Evolutionary conservation across 176 grass and related monocot genomes (phyloP), one percentile per base, ranked within the genome.

Genomic region (Themeda triandra): DNA sequence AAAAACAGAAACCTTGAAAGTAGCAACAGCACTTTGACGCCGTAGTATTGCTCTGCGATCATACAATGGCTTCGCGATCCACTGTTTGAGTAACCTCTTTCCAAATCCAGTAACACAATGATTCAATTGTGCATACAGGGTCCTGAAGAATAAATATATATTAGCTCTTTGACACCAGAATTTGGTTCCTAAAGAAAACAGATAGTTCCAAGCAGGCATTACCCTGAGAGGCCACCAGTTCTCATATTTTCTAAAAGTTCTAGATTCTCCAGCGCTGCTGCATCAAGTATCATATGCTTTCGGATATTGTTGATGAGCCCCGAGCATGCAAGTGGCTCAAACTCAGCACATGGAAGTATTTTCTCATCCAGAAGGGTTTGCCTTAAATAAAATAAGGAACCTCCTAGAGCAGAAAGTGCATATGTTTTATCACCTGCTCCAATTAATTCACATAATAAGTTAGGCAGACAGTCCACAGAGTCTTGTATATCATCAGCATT

Each of bases 371-470:
- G 80, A 89, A 98, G 83, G 60, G 88, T 78, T 86, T 98, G 91
- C 80, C 89, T 95, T 85, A 98, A 80, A 84, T 98, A 98, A 88
- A 98, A 98, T 66, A 98, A 86, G 78, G 85, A 95, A 49, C 96
- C 96, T 77, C 96, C 96, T 81, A 98, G 83, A 85, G 96, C 93
- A 67, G 96, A 98, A 90, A 98, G 92, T 29, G 89, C 93, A 81
- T 84, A 93, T 42, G 86, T 73, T 82, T 74, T 86, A 69, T 84
- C 77, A 76, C 87, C 96, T 85, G 91, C 84, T 86, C 80, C 87
- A 81, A 92, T 80, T 82, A 98, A 81, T 45, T 95, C 89, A 28
- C 29, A 39, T 77, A 98, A 75, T 64, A 95, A 58, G 80, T 66
- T 76, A 73, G 96, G 96, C 41, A 95, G 75, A 71, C 30, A 30